A percentile compares a stretch with the other conserved stretches of the same genome.
phyloP scores from a whole-genome alignment of 768 basidiomycete species.

The Lentinula aciculospora region DNA sequence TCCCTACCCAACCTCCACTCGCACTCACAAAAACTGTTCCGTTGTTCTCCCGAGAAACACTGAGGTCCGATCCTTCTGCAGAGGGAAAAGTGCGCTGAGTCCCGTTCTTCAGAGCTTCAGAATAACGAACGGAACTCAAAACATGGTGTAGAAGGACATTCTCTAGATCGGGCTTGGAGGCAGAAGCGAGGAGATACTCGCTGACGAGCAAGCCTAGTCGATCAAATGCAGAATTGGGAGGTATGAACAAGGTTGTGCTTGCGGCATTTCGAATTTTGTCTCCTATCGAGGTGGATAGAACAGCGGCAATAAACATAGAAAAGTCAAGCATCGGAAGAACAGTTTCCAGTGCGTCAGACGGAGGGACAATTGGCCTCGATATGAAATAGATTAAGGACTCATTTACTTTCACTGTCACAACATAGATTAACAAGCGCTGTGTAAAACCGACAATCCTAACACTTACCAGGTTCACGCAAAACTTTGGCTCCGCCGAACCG shows the following conservation, averaged over 20 bases:
- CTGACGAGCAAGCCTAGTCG: conserved; percentile 81
- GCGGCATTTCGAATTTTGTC: conserved; percentile 59
- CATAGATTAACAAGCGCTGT: conserved; percentile 10
- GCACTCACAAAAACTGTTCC: conserved; percentile 50
- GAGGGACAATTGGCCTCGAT: conserved; percentile 77
- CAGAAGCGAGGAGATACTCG: conserved; percentile 74
- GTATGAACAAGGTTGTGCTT: conserved; percentile 78
- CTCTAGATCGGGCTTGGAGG: conserved; percentile 76
- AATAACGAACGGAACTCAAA: conserved; percentile 70
- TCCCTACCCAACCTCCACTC: conserved; percentile 76
- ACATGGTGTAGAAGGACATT: conserved; percentile 87
- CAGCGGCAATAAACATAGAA: conserved; percentile 85
- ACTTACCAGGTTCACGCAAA: conserved; percentile 71
- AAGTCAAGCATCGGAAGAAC: conserved; percentile 79
- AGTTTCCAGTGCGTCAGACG: conserved; percentile 73
- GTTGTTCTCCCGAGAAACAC: conserved; percentile 52
- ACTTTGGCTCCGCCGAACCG: conserved; percentile 81
- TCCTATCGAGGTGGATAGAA: conserved; percentile 83
- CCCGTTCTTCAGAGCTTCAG: conserved; percentile 52
- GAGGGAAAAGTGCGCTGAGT: conserved; percentile 73
- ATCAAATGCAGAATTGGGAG: conserved; percentile 85
- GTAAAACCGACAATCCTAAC: not conserved
- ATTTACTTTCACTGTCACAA: conserved; percentile 56
- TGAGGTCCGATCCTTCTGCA: conserved; percentile 79
- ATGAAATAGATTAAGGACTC: conserved; percentile 88